Evolutionary conservation across 306 rosid species (phyloP), one percentile per base, ranked within the genome.

Genomic region (Psophocarpus tetragonolobus): DNA sequence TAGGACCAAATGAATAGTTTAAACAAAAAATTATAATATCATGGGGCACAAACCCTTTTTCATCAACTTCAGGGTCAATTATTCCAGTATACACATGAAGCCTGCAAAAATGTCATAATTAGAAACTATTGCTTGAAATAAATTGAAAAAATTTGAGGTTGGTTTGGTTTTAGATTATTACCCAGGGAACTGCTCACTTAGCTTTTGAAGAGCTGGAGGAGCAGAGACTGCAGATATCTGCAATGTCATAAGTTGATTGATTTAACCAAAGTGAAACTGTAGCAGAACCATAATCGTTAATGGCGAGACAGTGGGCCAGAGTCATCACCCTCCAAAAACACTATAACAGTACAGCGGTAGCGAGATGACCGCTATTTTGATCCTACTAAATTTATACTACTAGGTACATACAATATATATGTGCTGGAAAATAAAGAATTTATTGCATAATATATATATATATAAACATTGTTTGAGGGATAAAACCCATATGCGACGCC

Each of bases 151-250:
- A 24, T n/a, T 42, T 18, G 20, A 77, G 69, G 24, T 38, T n/a
- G 73, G n/a, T n/a, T n/a, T 39, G 39, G n/a, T n/a, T 69, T 61
- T 85, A 87, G 29, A 69, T 62, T 88, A n/a, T 61, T 89, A 92
- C 99, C 99, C 99, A 13, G 97, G 97, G 78, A 92, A 95, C 61
- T 86, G 92, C 81, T 95, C 97, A 4, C 97, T 89, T 6, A 92
- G 96, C 82, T 92, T 95, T 85, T 91, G 90, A 77, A 95, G 97
- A 47, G 99, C 99, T 0, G 97, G 97, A 73, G 99, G 99, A 56
- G 97, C 91, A 23, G 99, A 83, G 10, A 89, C 87, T n/a, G 96
- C 97, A 65, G 96, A 92, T 80, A 95, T 95, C 99, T 95, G 88
- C 78, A 68, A 68, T 57, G n/a, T 27, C 36, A 64, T 18, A 65